Percentiles rank a stretch among this genome's conserved stretches.
Conservation (phyloP, 257 asterid genomes). For the Ehretia macrophylla region DNA sequence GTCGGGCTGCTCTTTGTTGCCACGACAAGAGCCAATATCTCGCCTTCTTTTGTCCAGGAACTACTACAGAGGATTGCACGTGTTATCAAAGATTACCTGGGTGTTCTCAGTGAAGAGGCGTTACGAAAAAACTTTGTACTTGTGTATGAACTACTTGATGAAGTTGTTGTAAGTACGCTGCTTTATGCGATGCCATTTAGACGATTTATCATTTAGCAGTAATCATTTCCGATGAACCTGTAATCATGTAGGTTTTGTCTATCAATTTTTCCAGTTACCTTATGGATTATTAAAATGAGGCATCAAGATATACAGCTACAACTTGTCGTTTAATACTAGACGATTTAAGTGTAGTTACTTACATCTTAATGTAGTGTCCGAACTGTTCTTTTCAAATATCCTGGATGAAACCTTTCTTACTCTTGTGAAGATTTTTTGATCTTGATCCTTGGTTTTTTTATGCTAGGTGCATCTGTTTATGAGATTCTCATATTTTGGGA, state of each 20-base stretch:
- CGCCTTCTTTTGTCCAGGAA: constrained; percentile 96
- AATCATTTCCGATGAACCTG: too few species aligned
- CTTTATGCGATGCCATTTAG: background rate
- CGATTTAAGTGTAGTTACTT: too few species aligned
- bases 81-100: constrained; percentile 95
- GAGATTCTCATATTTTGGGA: background rate
- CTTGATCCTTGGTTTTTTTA: too few species aligned
- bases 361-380: too few species aligned
- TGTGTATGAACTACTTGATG: constrained; percentile 96
- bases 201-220: background rate
- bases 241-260: too few species aligned
- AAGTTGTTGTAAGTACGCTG: constrained; percentile 77
- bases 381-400: too few species aligned
- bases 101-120: constrained; percentile 91
- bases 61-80: constrained; percentile 98
- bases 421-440: too few species aligned
- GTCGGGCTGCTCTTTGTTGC: constrained; percentile 96
- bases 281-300: too few species aligned
- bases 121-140: constrained; percentile 93
- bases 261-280: too few species aligned
- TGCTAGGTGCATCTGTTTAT: background rate
- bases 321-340: too few species aligned
- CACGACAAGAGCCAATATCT: constrained; percentile 73
- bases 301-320: too few species aligned
- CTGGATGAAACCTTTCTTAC: too few species aligned